Conservation (phyloP, 2,329 filamentous ascomycete species). For the Calonectria hawksworthii region DNA sequence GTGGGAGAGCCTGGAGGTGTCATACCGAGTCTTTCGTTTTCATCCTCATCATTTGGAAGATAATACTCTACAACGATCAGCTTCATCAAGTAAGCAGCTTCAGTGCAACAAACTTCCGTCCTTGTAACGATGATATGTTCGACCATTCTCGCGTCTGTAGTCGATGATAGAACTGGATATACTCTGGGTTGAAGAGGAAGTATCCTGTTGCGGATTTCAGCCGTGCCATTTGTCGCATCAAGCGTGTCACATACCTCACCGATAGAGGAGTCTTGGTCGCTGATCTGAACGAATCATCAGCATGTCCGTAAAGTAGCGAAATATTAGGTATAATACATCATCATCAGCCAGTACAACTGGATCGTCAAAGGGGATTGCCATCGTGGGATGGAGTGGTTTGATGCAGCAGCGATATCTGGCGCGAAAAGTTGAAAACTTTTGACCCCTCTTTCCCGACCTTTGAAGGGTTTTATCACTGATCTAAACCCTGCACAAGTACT, state of each 20-base stretch:
- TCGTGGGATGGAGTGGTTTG: neutral
- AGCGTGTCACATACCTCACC: neutral
- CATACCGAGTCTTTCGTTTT: conserved; percentile 17
- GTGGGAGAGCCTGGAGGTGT: too few relatives aligned
- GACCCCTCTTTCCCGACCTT: neutral
- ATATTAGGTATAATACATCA: too few relatives aligned
- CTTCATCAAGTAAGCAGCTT: neutral
- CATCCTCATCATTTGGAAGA: conserved; percentile 17
- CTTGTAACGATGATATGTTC: conserved; percentile 23
- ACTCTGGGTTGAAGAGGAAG: conserved; percentile 12
- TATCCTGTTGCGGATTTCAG: neutral
- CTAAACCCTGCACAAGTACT: neutral
- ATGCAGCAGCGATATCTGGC: too few relatives aligned
- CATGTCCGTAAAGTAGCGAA: neutral
- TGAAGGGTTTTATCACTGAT: neutral
- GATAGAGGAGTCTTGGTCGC: conserved; percentile 2
- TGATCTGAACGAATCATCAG: neutral
- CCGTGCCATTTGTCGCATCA: neutral
- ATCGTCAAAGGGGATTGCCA: neutral
- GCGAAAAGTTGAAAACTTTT: neutral
- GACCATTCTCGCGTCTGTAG: conserved; percentile 21
- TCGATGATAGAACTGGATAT: conserved; percentile 18
- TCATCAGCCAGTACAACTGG: neutral
- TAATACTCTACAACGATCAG: conserved; percentile 8
- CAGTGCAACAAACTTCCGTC: conserved; percentile 5